Percentiles rank a stretch among this genome's conserved stretches.
Evolutionary conservation across 2,329 filamentous ascomycete genomes (phyloP).

Genomic region (Fusarium sterilihyphosum): DNA sequence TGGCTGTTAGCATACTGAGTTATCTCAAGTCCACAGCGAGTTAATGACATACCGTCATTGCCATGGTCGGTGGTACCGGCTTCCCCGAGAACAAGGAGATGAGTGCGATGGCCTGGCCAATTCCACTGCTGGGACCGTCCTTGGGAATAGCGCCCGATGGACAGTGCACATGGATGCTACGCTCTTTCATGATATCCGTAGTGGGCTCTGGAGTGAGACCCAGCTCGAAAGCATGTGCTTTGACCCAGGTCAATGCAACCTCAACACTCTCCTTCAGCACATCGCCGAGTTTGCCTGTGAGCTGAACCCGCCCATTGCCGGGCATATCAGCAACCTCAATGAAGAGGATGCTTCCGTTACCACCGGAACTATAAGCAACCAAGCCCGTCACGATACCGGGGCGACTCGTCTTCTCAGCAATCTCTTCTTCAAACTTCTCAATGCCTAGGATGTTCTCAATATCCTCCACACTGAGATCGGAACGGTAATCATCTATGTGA

Average conservation of each 20-base stretch:
- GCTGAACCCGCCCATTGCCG: constrained; percentile 87
- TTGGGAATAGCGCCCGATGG: constrained; percentile 95
- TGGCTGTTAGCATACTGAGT: constrained; percentile 38
- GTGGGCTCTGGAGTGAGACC: constrained; percentile 82
- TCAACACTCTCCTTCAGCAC: constrained; percentile 98
- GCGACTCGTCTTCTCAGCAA: constrained; percentile 83
- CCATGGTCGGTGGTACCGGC: constrained; percentile 87
- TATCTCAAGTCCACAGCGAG: constrained; percentile 32
- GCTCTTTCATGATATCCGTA: constrained; percentile 95
- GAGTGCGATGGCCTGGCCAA: constrained; percentile 92
- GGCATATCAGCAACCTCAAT: constrained; percentile 99
- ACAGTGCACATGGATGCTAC: constrained; percentile 95
- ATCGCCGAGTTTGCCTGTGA: constrained; percentile 95
- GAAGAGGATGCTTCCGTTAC: constrained; percentile 95
- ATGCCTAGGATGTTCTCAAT: constrained; percentile 92
- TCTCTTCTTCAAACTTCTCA: constrained; percentile 94
- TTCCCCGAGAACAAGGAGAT: constrained; percentile 90
- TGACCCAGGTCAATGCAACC: constrained; percentile 96
- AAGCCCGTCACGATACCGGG: constrained; percentile 96
- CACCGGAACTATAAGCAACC: constrained; percentile 91
- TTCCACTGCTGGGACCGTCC: constrained; percentile 86
- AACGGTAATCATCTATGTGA: constrained; percentile 74
- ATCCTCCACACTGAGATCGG: constrained; percentile 78
- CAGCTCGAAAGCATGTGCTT: constrained; percentile 91
- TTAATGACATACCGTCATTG: constrained; percentile 79